phyloP scores from a whole-genome alignment of 306 rosid genomes.

The Potentilla sterilis region DNA sequence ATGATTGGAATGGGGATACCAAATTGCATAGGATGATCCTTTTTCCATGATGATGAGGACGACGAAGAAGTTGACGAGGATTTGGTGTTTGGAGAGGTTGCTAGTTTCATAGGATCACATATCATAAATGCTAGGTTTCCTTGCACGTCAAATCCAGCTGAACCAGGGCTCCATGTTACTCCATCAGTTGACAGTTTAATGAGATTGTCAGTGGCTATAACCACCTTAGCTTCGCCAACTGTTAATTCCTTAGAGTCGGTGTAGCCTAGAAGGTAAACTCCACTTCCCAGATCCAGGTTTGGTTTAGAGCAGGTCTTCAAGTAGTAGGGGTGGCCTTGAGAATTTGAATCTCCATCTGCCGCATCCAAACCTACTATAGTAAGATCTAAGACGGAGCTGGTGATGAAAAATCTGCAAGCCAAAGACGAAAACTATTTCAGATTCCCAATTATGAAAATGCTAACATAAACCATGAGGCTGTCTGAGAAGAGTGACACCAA shows the following conservation, averaged over 20 bases:
- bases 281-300: conserved; percentile 80
- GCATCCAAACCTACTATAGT: conserved; percentile 93
- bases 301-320: conserved; percentile 81
- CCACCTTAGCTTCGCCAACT: conserved; percentile 92
- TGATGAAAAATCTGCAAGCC: conserved; percentile 86
- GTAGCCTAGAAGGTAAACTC: conserved; percentile 84
- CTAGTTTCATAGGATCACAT: conserved; percentile 97
- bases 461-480: not conserved
- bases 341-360: conserved; percentile 74
- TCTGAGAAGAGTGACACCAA: not conserved
- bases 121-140: conserved; percentile 97
- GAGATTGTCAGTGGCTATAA: conserved; percentile 94
- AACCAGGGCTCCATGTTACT: conserved; percentile 77
- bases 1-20: conserved; percentile 90
- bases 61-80: conserved; percentile 81
- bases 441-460: conserved; percentile 12
- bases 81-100: conserved; percentile 86
- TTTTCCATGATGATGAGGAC: conserved; percentile 78
- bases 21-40: conserved; percentile 83
- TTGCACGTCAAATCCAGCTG: conserved; percentile 89
- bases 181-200: conserved; percentile 90
- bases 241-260: conserved; percentile 67
- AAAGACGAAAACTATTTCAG: conserved; percentile 10
- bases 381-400: conserved; percentile 95
- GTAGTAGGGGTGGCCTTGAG: conserved; percentile 65